Conservation (phyloP, 257 asterid genomes). For the Craterostigma plantagineum region DNA sequence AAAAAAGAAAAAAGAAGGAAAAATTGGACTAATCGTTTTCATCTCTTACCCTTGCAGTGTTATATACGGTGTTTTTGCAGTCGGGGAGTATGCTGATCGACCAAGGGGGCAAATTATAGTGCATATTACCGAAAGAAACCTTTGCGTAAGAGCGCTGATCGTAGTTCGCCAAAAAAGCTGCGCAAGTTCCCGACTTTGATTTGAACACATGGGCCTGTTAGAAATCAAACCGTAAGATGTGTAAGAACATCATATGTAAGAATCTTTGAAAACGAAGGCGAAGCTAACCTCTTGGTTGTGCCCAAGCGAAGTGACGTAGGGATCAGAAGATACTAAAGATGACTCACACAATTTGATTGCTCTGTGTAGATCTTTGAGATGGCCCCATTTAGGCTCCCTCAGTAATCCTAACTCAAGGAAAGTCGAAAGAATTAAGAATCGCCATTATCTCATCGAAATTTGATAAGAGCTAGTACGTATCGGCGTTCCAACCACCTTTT, state of each 20-base stretch:
- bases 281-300: constrained; percentile 59
- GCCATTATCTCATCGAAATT: constrained; percentile 1
- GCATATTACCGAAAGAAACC: constrained; percentile 46
- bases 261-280: constrained; percentile 1
- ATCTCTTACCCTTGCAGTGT: constrained; percentile 67
- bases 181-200: constrained; percentile 66
- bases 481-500: no score
- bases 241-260: not conserved
- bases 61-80: constrained; percentile 82
- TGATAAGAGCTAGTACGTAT: no score
- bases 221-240: not conserved
- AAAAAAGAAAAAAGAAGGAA: not conserved
- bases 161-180: constrained; percentile 85
- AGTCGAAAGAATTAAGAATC: not conserved
- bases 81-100: constrained; percentile 94
- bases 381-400: constrained; percentile 96
- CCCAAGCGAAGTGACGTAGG: constrained; percentile 58
- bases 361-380: constrained; percentile 79
- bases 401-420: constrained; percentile 37
- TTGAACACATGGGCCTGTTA: constrained; percentile 75
- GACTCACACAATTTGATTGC: constrained; percentile 94
- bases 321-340: constrained; percentile 68
- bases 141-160: constrained; percentile 47
- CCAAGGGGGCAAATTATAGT: constrained; percentile 91
- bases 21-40: not conserved